phyloP scores from a whole-genome alignment of 441 rosid genomes.

The Eruca vesicaria region DNA sequence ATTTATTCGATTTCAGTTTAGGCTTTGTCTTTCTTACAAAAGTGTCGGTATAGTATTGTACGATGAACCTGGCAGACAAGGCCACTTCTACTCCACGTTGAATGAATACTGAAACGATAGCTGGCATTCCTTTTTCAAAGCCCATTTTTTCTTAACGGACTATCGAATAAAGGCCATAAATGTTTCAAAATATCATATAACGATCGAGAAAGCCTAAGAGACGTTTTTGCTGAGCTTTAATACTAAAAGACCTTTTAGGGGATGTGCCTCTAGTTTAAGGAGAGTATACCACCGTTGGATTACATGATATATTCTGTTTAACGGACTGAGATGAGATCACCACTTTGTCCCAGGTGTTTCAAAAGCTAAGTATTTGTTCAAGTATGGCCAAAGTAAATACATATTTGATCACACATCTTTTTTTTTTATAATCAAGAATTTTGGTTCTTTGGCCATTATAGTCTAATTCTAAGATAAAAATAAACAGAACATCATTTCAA shows the following conservation, averaged over 20 bases:
- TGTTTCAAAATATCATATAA: no score
- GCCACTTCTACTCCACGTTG: background rate
- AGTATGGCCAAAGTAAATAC: background rate
- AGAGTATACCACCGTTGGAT: background rate
- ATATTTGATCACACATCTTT: background rate
- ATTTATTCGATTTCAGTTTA: background rate
- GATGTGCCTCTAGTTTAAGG: background rate
- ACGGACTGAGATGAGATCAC: background rate
- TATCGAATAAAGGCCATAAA: no score
- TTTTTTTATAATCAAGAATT: background rate
- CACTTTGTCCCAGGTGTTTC: background rate
- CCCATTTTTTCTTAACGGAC: background rate
- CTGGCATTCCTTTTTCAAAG: background rate
- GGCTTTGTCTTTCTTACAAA: background rate
- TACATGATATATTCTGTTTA: background rate
- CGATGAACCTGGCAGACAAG: background rate
- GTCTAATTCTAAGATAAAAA: background rate
- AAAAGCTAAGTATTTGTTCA: background rate
- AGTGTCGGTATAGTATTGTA: background rate
- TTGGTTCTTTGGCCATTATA: background rate
- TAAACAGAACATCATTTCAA: background rate
- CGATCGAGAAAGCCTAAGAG: background rate
- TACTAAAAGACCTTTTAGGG: background rate
- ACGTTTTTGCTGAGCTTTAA: background rate
- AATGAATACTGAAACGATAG: background rate